Evolutionary conservation across 495 filamentous ascomycete species (phyloP).

Genomic region (Penicillium maclennaniae): DNA sequence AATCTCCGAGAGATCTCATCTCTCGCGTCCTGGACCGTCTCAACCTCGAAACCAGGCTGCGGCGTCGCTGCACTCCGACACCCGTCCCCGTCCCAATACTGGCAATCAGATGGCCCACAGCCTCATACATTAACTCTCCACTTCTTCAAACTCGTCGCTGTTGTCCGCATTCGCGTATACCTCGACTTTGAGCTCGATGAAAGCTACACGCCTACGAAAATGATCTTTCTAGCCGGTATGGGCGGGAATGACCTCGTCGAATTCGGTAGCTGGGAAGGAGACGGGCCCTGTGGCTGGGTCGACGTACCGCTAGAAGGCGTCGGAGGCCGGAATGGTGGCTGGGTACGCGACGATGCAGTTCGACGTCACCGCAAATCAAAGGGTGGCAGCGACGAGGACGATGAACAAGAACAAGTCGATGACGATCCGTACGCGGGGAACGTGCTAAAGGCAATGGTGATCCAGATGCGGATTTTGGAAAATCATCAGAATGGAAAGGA

Average conservation of each 20-base stretch:
- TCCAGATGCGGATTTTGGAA: conserved; percentile 83
- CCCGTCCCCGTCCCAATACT: conserved; percentile 76
- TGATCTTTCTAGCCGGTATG: conserved; percentile 80
- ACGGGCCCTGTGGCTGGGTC: conserved; percentile 82
- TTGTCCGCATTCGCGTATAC: conserved; percentile 78
- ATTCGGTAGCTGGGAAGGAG: conserved; percentile 72
- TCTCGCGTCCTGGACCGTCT: conserved; percentile 89
- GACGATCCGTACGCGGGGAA: conserved; percentile 54
- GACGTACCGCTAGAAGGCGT: conserved; percentile 74
- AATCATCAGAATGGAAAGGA: conserved; percentile 99
- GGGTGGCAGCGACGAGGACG: conserved; percentile 6
- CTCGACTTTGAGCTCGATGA: conserved; percentile 91
- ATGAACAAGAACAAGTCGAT: conserved; percentile 1
- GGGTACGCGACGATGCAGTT: conserved; percentile 25
- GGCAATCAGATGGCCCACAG: conserved; percentile 97
- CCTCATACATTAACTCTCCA: conserved; percentile 92
- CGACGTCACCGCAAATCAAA: conserved; percentile 8
- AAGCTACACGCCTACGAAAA: conserved; percentile 93
- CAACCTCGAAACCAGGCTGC: conserved; percentile 85
- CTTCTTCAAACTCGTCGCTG: conserved; percentile 87
- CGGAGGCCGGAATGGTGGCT: conserved; percentile 42
- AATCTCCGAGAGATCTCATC: conserved; percentile 88
- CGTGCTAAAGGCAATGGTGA: conserved; percentile 76
- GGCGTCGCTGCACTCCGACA: conserved; percentile 79
- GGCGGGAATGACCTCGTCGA: conserved; percentile 81